A percentile compares a stretch with the other conserved stretches of the same genome.
phyloP scores from a whole-genome alignment of 768 basidiomycete species.

The Vararia minispora region DNA sequence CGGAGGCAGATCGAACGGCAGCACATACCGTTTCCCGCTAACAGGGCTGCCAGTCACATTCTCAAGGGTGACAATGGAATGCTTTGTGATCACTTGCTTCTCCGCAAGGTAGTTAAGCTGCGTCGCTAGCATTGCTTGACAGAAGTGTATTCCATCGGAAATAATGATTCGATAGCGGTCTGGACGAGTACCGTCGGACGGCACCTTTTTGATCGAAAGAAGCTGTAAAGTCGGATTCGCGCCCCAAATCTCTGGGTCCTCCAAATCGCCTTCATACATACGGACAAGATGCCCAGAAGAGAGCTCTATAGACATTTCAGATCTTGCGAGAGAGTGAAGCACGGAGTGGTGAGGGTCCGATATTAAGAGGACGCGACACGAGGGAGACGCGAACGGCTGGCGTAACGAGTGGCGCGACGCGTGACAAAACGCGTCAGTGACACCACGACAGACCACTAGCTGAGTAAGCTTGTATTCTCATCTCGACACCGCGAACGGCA shows the following conservation, averaged over 20 bases:
- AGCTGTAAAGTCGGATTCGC: conserved; percentile 55
- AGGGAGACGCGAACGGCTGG: no score
- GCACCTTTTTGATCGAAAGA: conserved; percentile 75
- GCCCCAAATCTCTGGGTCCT: conserved; percentile 15
- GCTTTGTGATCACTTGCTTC: conserved; percentile 47
- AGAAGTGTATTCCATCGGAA: conserved; percentile 78
- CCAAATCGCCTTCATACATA: conserved; percentile 7
- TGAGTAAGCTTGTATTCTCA: no score
- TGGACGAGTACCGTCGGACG: conserved; percentile 19
- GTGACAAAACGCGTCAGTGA: no score
- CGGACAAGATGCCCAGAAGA: no score
- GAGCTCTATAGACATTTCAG: no score
- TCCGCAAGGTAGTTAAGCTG: conserved; percentile 73
- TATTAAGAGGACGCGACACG: no score
- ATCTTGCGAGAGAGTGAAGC: no score
- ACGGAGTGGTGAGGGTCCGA: no score
- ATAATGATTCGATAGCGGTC: conserved; percentile 76
- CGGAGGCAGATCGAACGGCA: conserved; percentile 5
- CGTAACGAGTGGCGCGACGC: no score
- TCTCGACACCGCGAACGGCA: no score
- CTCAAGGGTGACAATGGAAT: conserved; percentile 59
- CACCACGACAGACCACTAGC: no score
- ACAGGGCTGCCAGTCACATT: conserved; percentile 76
- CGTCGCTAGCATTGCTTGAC: conserved; percentile 93
- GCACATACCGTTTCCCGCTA: conserved; percentile 67